Evolutionary conservation across 23 red algal species (phyloP).

Genomic region (Porphyridium purpureum): DNA sequence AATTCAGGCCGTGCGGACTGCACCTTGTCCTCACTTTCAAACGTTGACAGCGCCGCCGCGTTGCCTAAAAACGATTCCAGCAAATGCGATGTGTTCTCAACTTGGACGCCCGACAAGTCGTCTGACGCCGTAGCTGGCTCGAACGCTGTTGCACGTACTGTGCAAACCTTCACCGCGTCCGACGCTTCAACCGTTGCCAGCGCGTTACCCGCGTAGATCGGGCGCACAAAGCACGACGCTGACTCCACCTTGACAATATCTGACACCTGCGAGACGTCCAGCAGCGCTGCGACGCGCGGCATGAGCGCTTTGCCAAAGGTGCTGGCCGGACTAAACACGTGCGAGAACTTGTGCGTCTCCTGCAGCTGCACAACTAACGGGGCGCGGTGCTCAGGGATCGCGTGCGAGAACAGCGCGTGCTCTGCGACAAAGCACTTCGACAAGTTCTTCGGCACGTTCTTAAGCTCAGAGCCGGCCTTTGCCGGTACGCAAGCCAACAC

Average conservation of each 20-base stretch:
- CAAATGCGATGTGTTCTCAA: no score
- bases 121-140: not conserved
- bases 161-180: slow-evolving; percentile 46
- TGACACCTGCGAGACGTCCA: slow-evolving; percentile 47
- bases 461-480: no score
- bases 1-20: slow-evolving; percentile 36
- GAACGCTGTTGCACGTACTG: slow-evolving; percentile 60
- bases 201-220: slow-evolving; percentile 89
- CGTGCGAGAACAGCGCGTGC: not conserved
- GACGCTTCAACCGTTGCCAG: slow-evolving; percentile 45
- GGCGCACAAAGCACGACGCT: slow-evolving; percentile 48
- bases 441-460: no score
- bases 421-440: slow-evolving; percentile 1
- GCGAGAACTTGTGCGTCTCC: slow-evolving; percentile 4
- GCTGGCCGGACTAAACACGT: slow-evolving; percentile 39
- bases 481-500: no score
- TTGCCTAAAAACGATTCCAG: no score
- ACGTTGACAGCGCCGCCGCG: not conserved
- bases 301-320: slow-evolving; percentile 89
- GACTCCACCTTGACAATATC: slow-evolving; percentile 59
- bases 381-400: slow-evolving; percentile 1
- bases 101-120: slow-evolving; percentile 4
- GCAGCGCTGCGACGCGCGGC: slow-evolving; percentile 52
- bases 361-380: slow-evolving; percentile 5
- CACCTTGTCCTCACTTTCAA: slow-evolving; percentile 19